Conservation (phyloP, 2,329 filamentous ascomycete genomes). For the Beauveria bassiana region DNA sequence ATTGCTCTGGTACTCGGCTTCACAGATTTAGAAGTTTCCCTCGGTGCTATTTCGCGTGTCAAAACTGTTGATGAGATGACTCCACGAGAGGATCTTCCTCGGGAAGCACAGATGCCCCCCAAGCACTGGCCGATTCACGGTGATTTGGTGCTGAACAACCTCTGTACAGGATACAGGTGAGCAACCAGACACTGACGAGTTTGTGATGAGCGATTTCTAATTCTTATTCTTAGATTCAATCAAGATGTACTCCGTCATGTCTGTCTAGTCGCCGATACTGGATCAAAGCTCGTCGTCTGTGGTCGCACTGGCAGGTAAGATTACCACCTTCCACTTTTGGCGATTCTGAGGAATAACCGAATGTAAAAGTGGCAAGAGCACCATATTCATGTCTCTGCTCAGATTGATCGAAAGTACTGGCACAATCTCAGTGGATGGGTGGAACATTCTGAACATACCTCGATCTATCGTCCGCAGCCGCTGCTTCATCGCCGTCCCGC, state of each 20-base stretch:
- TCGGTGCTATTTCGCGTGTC: slow-evolving; percentile 18
- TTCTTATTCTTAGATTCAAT: background rate
- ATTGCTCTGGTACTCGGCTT: slow-evolving; percentile 17
- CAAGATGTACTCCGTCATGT: slow-evolving; percentile 15
- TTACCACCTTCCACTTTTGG: no score
- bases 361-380: slow-evolving; percentile 20
- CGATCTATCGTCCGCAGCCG: slow-evolving; percentile 20
- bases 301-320: slow-evolving; percentile 20
- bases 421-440: slow-evolving; percentile 21
- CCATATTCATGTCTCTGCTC: slow-evolving; percentile 15
- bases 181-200: background rate
- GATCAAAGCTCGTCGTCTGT: slow-evolving; percentile 18
- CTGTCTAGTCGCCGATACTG: slow-evolving; percentile 12
- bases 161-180: slow-evolving; percentile 16
- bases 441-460: slow-evolving; percentile 18
- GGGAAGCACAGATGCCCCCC: slow-evolving; percentile 6
- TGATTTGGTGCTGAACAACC: slow-evolving; percentile 11
- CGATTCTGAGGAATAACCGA: slow-evolving; percentile 12
- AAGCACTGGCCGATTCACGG: slow-evolving; percentile 17
- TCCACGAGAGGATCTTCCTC: slow-evolving; percentile 11
- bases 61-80: slow-evolving; percentile 15
- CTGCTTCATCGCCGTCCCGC: slow-evolving; percentile 24
- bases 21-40: slow-evolving; percentile 18
- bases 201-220: background rate
- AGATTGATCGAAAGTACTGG: slow-evolving; percentile 17